A percentile compares a stretch with the other conserved stretches of the same genome.
Evolutionary conservation across 345 rosid genomes (phyloP).

Genomic region (Murraya koenigii): DNA sequence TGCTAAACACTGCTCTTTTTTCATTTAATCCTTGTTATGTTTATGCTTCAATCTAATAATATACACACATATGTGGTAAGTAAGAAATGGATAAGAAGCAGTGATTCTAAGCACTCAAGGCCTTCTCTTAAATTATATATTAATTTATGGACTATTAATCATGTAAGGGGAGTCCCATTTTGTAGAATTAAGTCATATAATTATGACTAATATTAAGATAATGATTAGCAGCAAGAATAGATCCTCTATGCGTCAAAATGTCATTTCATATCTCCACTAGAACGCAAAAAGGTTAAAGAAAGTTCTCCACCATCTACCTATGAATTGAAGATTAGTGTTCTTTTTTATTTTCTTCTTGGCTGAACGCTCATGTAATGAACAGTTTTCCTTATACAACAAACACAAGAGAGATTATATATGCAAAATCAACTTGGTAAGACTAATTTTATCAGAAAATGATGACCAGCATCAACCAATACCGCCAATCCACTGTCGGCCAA

Average conservation of each 20-base stretch:
- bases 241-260: neutral
- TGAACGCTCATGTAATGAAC: neutral
- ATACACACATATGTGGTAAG: no score
- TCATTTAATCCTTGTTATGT: no score
- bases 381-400: neutral
- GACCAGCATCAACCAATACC: constrained; percentile 10
- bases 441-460: constrained; percentile 23
- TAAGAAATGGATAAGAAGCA: no score
- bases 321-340: neutral
- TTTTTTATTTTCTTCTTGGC: constrained; percentile 8
- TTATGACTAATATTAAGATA: neutral
- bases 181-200: neutral
- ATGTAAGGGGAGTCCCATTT: neutral
- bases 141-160: neutral
- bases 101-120: no score
- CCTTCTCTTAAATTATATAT: neutral
- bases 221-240: constrained; percentile 4
- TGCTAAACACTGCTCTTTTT: no score
- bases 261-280: neutral
- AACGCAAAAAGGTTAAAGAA: constrained; percentile 13
- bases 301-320: constrained; percentile 2
- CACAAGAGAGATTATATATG: neutral
- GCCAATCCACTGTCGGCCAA: constrained; percentile 31
- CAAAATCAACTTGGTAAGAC: constrained; percentile 17
- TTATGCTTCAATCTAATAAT: no score